A percentile compares a stretch with the other conserved stretches of the same genome.
phyloP scores from a whole-genome alignment of 2,329 filamentous ascomycete genomes.

The Leptographium wingfieldii region DNA sequence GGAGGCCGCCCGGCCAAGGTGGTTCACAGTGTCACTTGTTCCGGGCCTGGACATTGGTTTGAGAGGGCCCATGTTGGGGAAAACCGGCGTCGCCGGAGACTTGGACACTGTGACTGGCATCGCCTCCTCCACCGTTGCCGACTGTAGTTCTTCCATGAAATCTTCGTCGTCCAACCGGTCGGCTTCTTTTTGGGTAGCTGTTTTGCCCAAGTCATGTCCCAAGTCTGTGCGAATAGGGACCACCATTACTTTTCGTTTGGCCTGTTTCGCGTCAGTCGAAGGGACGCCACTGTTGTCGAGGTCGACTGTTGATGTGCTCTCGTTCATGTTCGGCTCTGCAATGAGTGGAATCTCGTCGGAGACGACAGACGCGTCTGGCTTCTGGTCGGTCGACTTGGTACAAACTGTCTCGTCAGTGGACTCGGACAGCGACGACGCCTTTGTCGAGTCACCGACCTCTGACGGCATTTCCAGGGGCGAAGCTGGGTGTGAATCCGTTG shows the following conservation, averaged over 20 bases:
- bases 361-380: too few species aligned
- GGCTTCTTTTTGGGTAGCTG: constrained; percentile 22
- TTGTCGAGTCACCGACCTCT: constrained; percentile 46
- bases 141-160: constrained; percentile 74
- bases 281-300: constrained; percentile 11
- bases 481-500: constrained; percentile 41
- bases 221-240: constrained; percentile 46
- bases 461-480: constrained; percentile 42
- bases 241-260: constrained; percentile 24
- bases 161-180: constrained; percentile 61
- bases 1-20: constrained; percentile 35
- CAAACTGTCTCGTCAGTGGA: constrained; percentile 45
- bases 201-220: constrained; percentile 15
- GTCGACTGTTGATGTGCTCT: constrained; percentile 3
- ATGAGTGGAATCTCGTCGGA: neutral
- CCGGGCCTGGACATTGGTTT: constrained; percentile 8
- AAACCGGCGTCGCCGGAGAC: constrained; percentile 63
- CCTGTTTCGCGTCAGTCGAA: constrained; percentile 17
- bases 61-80: constrained; percentile 24
- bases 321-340: neutral
- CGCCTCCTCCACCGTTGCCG: constrained; percentile 72
- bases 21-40: neutral
- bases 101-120: constrained; percentile 67
- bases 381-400: too few species aligned
- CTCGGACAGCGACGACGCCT: constrained; percentile 51